Conservation (phyloP, 2,329 filamentous ascomycete genomes). For the Claviceps arundinis region DNA sequence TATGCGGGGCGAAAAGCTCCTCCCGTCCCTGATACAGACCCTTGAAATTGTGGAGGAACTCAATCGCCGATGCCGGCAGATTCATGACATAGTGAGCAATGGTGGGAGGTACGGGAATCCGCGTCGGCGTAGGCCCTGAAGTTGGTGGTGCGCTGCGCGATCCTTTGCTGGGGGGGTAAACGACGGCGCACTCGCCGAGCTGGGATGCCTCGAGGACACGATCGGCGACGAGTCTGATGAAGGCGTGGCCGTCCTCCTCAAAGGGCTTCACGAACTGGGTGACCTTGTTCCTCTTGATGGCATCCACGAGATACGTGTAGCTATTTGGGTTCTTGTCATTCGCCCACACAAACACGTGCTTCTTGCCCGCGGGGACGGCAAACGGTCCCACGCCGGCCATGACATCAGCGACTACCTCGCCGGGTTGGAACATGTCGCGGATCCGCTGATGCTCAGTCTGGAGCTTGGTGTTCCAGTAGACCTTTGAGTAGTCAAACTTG, state of each 20-base stretch:
- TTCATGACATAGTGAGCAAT: conserved; percentile 98
- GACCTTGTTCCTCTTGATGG: conserved; percentile 66
- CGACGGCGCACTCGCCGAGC: conserved; percentile 39
- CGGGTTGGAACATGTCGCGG: conserved; percentile 60
- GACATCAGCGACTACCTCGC: conserved; percentile 86
- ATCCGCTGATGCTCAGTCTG: conserved; percentile 80
- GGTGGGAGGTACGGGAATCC: conserved; percentile 50
- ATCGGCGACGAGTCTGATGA: conserved; percentile 61
- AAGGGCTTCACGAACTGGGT: conserved; percentile 60
- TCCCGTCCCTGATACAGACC: conserved; percentile 69
- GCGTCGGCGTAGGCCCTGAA: conserved; percentile 22
- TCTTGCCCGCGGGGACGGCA: conserved; percentile 80
- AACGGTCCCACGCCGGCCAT: conserved; percentile 98
- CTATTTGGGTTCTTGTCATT: conserved; percentile 95
- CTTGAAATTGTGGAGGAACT: conserved; percentile 55
- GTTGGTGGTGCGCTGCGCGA: conserved; percentile 25
- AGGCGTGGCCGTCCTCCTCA: conserved; percentile 69
- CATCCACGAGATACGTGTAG: conserved; percentile 56
- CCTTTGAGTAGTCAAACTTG: conserved; percentile 84
- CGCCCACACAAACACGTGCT: conserved; percentile 83
- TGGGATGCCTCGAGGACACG: conserved; percentile 38
- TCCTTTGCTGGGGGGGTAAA: conserved; percentile 26
- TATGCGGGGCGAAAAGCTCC: conserved; percentile 48
- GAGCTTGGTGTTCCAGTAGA: conserved; percentile 95
- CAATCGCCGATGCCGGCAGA: conserved; percentile 76